phyloP scores from a whole-genome alignment of 306 rosid species.

The Sicyos baderoa region DNA sequence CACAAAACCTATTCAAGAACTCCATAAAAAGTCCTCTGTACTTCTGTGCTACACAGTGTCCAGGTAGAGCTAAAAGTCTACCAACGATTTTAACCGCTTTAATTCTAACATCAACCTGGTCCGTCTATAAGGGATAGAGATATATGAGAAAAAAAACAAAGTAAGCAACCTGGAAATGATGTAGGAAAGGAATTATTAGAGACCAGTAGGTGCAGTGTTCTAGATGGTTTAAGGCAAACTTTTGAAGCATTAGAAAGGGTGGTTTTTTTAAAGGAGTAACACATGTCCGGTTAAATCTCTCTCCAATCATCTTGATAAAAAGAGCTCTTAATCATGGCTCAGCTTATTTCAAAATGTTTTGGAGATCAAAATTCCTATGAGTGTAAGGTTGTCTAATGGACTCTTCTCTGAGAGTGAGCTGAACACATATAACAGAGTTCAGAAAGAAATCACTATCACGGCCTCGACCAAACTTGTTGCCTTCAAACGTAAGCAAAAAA shows the following conservation, averaged over 20 bases:
- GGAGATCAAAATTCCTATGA: neutral
- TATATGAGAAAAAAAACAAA: slow-evolving; percentile 15
- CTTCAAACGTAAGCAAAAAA: neutral
- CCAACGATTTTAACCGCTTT: slow-evolving; percentile 88
- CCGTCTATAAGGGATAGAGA: slow-evolving; percentile 48
- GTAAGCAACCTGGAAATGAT: slow-evolving; percentile 9
- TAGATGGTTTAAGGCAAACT: neutral
- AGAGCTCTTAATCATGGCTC: neutral
- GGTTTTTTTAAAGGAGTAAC: neutral
- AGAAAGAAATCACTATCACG: neutral
- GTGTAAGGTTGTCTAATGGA: neutral
- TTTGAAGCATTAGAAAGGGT: neutral
- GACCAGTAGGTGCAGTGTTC: neutral
- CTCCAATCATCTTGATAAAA: neutral
- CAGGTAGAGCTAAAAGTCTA: slow-evolving; percentile 63
- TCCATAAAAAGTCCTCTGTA: slow-evolving; percentile 60
- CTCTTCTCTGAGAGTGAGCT: neutral
- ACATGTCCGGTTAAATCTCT: neutral
- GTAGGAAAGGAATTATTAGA: neutral
- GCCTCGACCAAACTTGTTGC: neutral
- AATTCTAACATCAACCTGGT: slow-evolving; percentile 84
- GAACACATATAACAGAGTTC: neutral
- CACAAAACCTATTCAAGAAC: slow-evolving; percentile 80
- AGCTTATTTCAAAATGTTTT: neutral
- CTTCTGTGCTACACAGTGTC: slow-evolving; percentile 45